Conservation (phyloP, 352 stramenopile genomes). For the Pythium oligandrum region DNA sequence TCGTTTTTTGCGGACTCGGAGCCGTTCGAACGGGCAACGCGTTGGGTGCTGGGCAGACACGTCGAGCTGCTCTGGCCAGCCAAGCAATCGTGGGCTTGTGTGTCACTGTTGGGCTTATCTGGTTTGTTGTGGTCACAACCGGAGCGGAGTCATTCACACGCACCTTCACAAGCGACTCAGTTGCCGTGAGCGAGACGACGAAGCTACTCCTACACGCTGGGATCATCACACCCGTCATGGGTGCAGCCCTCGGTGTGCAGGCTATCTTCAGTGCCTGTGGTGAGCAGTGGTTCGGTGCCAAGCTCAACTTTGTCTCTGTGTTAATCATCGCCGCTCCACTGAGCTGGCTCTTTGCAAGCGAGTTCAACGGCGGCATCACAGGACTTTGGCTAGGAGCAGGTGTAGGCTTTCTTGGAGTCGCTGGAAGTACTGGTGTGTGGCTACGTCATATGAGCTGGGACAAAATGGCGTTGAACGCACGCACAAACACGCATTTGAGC, state of each 20-base stretch:
- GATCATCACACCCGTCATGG: slow-evolving; percentile 40
- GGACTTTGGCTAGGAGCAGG: slow-evolving; percentile 60
- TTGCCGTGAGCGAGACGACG: slow-evolving; percentile 24
- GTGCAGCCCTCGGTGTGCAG: slow-evolving; percentile 36
- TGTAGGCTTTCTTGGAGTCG: slow-evolving; percentile 22
- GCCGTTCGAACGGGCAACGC: slow-evolving; percentile 65
- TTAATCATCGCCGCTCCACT: slow-evolving; percentile 49
- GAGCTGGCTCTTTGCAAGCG: slow-evolving; percentile 38
- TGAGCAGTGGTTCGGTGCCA: slow-evolving; percentile 46
- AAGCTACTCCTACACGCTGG: slow-evolving; percentile 34
- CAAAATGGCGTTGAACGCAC: slow-evolving; percentile 21
- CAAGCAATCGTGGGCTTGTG: slow-evolving; percentile 35
- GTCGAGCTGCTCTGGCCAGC: slow-evolving; percentile 37
- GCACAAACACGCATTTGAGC: slow-evolving; percentile 30
- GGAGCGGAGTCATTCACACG: slow-evolving; percentile 33
- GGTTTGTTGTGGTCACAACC: slow-evolving; percentile 28
- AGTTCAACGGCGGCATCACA: slow-evolving; percentile 40
- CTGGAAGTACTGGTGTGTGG: slow-evolving; percentile 14
- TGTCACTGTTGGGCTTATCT: slow-evolving; percentile 28
- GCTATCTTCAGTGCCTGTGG: slow-evolving; percentile 48
- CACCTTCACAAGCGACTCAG: slow-evolving; percentile 38
- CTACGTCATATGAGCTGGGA: slow-evolving; percentile 23
- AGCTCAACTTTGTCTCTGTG: slow-evolving; percentile 53
- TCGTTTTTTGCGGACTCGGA: slow-evolving; percentile 49
- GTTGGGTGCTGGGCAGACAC: slow-evolving; percentile 44